These are phyloP conservation scores for Microthlaspi erraticum DNA, from an alignment of 345 rosid genomes.

Conservation along the genomic window DNA sequence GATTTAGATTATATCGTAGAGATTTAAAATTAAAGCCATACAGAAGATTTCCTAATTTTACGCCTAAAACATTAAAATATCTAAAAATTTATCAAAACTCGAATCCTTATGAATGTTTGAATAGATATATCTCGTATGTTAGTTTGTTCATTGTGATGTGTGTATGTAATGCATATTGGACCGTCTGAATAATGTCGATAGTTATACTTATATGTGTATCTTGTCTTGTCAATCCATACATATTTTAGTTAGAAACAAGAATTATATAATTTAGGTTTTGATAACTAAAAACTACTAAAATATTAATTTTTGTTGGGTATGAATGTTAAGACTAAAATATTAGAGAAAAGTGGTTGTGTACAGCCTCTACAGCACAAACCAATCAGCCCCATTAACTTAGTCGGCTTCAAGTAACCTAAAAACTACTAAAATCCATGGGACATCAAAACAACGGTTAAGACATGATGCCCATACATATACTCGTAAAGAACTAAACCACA, in stretches of 20 bases:
- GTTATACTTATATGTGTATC: neutral
- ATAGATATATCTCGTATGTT: neutral
- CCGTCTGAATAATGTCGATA: neutral
- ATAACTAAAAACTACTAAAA: neutral
- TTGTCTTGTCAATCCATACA: neutral
- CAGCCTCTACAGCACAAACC: too few species aligned
- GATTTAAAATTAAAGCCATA: too few species aligned
- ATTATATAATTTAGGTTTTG: neutral
- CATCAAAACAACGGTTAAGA: slow-evolving; percentile 7
- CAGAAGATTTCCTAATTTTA: too few species aligned
- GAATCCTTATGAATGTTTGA: neutral
- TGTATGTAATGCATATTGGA: neutral
- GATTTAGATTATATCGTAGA: too few species aligned
- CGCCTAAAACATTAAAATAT: neutral
- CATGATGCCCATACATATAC: slow-evolving; percentile 17
- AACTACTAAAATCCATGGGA: slow-evolving; percentile 7
- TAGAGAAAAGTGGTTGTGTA: too few species aligned
- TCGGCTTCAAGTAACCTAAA: slow-evolving; percentile 6
- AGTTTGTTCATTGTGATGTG: slow-evolving; percentile 3
- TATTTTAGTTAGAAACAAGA: neutral
- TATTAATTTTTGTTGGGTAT: too few species aligned
- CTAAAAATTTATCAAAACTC: too few species aligned
- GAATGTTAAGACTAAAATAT: too few species aligned
- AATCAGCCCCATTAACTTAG: too few species aligned
- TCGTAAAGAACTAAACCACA: neutral